Percentiles rank a stretch among this genome's conserved stretches.
Evolutionary conservation across 768 basidiomycete species (phyloP).

Genomic region (Amanita thiersii): DNA sequence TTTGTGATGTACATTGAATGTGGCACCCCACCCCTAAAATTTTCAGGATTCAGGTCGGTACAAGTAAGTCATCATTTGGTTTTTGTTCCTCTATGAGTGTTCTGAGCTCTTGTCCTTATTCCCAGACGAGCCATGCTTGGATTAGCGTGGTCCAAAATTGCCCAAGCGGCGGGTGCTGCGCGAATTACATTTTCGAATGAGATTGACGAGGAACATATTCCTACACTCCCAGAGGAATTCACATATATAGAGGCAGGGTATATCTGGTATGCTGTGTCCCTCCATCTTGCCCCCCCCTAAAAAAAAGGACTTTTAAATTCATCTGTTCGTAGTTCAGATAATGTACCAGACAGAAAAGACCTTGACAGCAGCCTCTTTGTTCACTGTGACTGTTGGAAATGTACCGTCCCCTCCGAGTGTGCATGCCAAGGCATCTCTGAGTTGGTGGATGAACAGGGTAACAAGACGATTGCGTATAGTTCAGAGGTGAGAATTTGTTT

Average conservation of each 20-base stretch:
- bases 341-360: not conserved
- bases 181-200: conserved; percentile 28
- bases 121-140: conserved; percentile 9
- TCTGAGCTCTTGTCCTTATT: not conserved
- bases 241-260: conserved; percentile 48
- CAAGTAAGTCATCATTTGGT: too few species aligned
- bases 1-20: too few species aligned
- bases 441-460: conserved; percentile 4
- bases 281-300: not conserved
- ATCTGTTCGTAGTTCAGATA: conserved; percentile 10
- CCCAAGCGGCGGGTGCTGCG: conserved; percentile 21
- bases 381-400: not conserved
- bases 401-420: conserved; percentile 2
- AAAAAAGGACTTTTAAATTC: not conserved
- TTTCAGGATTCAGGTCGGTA: too few species aligned
- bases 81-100: too few species aligned
- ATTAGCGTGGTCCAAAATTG: conserved; percentile 21
- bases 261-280: conserved; percentile 28
- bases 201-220: conserved; percentile 36
- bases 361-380: conserved; percentile 3
- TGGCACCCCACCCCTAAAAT: too few species aligned
- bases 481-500: conserved; percentile 20
- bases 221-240: conserved; percentile 34
- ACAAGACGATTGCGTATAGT: conserved; percentile 33
- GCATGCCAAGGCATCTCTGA: conserved; percentile 7